phyloP scores from a whole-genome alignment of 129 eudicot species.

The Solidago caesia region DNA sequence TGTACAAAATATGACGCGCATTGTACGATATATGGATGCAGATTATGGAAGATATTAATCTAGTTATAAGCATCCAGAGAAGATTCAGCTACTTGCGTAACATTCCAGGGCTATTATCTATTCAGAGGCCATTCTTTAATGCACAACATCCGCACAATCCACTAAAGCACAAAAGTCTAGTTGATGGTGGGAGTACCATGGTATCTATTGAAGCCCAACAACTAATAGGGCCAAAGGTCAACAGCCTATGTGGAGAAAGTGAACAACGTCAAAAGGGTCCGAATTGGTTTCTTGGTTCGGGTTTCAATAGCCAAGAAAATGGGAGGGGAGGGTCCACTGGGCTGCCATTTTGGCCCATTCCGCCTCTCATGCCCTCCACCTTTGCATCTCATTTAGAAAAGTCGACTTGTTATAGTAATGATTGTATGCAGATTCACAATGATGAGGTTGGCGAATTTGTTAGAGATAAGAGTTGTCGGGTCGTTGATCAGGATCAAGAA shows the following conservation, averaged over 20 bases:
- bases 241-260: slow-evolving; percentile 28
- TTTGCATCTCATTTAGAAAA: slow-evolving; percentile 40
- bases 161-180: slow-evolving; percentile 19
- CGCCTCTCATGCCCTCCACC: slow-evolving; percentile 66
- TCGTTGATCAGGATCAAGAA: slow-evolving; percentile 28
- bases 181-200: background rate
- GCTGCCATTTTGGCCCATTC: slow-evolving; percentile 53
- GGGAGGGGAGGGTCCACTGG: slow-evolving; percentile 22
- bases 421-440: background rate
- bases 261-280: slow-evolving; percentile 27
- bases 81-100: slow-evolving; percentile 69
- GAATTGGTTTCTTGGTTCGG: slow-evolving; percentile 43
- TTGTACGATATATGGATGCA: slow-evolving; percentile 14
- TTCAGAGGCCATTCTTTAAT: slow-evolving; percentile 54
- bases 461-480: slow-evolving; percentile 25
- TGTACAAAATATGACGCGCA: slow-evolving; percentile 15
- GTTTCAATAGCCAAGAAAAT: slow-evolving; percentile 40
- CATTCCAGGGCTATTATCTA: slow-evolving; percentile 64
- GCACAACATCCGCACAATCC: slow-evolving; percentile 38
- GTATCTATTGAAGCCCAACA: slow-evolving; percentile 42
- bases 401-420: slow-evolving; percentile 13
- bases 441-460: slow-evolving; percentile 16
- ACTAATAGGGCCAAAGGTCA: slow-evolving; percentile 36
- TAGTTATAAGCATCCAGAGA: slow-evolving; percentile 72
- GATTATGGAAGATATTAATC: slow-evolving; percentile 70